Base-by-base conservation (phyloP, 352 stramenopile species). In the Hyaloperonospora brassicae region DNA sequence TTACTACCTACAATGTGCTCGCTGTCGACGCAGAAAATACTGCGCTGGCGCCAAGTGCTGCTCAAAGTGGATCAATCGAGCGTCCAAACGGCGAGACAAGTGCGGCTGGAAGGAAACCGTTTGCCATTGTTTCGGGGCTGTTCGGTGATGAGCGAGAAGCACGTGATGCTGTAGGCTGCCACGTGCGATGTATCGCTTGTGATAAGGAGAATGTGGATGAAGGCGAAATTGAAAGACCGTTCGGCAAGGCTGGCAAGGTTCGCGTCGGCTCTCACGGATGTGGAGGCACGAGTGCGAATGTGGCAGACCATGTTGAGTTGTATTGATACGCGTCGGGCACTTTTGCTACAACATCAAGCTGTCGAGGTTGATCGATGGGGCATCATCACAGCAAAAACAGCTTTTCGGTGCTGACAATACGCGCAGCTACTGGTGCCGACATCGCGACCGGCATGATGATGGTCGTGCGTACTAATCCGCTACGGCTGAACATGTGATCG, bases 161-260 rank as follows among this genome's bases (percentile, higher is more conserved):
- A 7, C 51, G 30, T n/a, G 41, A 52, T 7, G 70, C 68, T 7
- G 57, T 73, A 0, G 66, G 68, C 0, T 43, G 30, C 13, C 43
- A 25, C 22, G 71, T 82, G 2, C 51, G 46, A 0, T 79, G 52
- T 41, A 5, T 21, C 34, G 45, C n/a, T 45, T 11, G 1, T 22
- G 35, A 47, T 21, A 8, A 17, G 21, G 38, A 6, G 14, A 22
- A 31, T n/a, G 13, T 47, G 2, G 72, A 87, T 13, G n/a, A 55
- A 21, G 81, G 81, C 0, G 41, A 56, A 17, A 76, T 89, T 39
- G 79, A 88, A 25, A 87, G 85, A 39, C 68, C 77, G 14, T 91
- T 91, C 41, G 81, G 81, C 2, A 91, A 89, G 40, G 78, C 75
- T 25, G 81, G 81, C 9, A 91, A 91, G 55, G 73, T 91, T 4